phyloP scores from a whole-genome alignment of 352 stramenopile genomes.

The Thalassiosira hispida region DNA sequence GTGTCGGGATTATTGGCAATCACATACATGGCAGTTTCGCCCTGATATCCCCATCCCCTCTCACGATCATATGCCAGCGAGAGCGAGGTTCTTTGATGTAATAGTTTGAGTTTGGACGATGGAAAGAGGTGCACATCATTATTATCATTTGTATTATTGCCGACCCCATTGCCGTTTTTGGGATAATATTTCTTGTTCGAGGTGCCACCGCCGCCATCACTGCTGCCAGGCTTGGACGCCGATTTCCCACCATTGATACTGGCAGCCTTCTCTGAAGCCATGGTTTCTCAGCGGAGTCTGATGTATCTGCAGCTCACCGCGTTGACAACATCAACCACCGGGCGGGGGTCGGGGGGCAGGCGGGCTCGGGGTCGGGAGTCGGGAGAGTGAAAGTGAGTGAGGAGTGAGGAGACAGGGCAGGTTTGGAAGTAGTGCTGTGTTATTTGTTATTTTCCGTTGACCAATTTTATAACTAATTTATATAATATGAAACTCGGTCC shows the following conservation, averaged over 20 bases:
- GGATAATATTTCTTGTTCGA: neutral
- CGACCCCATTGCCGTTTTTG: neutral
- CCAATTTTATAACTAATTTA: too few relatives aligned
- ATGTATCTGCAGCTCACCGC: too few relatives aligned
- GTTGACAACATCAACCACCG: too few relatives aligned
- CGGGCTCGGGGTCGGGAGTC: too few relatives aligned
- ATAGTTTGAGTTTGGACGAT: slow-evolving; percentile 45
- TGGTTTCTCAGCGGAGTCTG: neutral
- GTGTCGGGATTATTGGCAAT: slow-evolving; percentile 18
- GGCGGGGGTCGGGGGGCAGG: too few relatives aligned
- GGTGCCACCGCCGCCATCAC: neutral
- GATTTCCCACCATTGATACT: neutral
- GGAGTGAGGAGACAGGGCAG: too few relatives aligned
- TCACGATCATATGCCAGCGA: slow-evolving; percentile 39
- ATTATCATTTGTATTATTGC: neutral
- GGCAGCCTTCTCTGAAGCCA: neutral
- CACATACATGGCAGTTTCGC: slow-evolving; percentile 51
- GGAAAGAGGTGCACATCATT: slow-evolving; percentile 15
- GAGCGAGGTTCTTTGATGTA: slow-evolving; percentile 57
- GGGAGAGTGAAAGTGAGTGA: too few relatives aligned
- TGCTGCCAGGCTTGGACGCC: neutral
- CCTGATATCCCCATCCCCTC: slow-evolving; percentile 46
- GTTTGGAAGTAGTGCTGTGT: too few relatives aligned
- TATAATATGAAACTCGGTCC: too few relatives aligned
- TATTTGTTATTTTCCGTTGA: too few relatives aligned